phyloP scores from a whole-genome alignment of 257 asterid species.

The Petunia secreta region DNA sequence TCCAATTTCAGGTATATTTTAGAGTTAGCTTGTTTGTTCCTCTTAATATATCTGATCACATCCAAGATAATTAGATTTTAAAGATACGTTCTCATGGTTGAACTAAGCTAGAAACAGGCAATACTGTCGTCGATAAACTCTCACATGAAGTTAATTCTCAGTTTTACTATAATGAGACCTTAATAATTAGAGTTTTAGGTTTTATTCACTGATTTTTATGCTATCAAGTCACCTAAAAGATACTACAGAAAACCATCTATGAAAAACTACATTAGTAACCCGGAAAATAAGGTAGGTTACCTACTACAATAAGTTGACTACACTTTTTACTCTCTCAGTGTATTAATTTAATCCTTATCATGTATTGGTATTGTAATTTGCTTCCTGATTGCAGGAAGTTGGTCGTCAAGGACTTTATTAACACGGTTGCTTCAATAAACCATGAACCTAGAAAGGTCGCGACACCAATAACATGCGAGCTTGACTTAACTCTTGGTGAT shows the following conservation, averaged over 20 bases:
- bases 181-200: neutral
- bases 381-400: constrained; percentile 51
- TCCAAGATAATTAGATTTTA: neutral
- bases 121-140: neutral
- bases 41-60: neutral
- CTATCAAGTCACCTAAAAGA: neutral
- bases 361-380: too few relatives aligned
- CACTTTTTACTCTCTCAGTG: too few relatives aligned
- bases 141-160: neutral
- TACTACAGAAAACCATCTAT: neutral
- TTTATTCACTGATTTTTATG: too few relatives aligned
- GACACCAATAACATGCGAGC: constrained; percentile 72
- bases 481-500: constrained; percentile 54
- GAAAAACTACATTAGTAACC: neutral
- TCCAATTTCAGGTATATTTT: constrained; percentile 53
- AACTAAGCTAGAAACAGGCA: neutral
- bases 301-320: too few relatives aligned
- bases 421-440: constrained; percentile 45
- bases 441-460: constrained; percentile 42
- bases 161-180: neutral
- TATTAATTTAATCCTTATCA: neutral
- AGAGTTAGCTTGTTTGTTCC: neutral
- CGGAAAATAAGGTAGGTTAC: neutral
- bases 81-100: neutral
- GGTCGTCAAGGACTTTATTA: constrained; percentile 68